Percentiles rank a stretch among this genome's conserved stretches.
Evolutionary conservation across 2,329 filamentous ascomycete genomes (phyloP).

Genomic region (Aureobasidium subglaciale): DNA sequence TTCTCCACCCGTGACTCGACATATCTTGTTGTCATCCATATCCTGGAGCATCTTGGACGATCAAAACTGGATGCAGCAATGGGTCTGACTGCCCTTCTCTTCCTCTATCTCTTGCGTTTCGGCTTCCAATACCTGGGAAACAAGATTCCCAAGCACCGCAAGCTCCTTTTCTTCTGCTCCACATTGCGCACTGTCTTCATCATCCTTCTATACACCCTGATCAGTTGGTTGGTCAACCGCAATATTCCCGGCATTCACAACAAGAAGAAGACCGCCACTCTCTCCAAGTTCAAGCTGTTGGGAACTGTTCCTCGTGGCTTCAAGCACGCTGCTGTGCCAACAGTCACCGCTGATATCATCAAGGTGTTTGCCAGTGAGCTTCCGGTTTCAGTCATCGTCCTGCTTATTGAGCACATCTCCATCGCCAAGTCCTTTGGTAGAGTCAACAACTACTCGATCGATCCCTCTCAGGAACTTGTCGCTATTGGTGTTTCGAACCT

Average conservation of each 20-base stretch:
- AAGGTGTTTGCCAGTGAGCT: constrained; percentile 62
- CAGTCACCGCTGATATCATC: constrained; percentile 59
- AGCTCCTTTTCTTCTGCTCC: constrained; percentile 80
- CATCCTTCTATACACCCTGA: constrained; percentile 83
- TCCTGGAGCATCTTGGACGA: constrained; percentile 61
- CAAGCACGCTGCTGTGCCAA: constrained; percentile 67
- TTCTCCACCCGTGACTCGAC: constrained; percentile 61
- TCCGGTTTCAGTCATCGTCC: constrained; percentile 83
- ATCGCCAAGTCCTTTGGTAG: constrained; percentile 96
- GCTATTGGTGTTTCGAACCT: constrained; percentile 89
- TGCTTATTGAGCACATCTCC: constrained; percentile 93
- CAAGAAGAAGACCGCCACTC: constrained; percentile 23
- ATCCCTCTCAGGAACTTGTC: constrained; percentile 92
- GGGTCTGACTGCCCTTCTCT: constrained; percentile 70
- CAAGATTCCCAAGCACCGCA: constrained; percentile 61
- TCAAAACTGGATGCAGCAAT: constrained; percentile 75
- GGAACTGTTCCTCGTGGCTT: constrained; percentile 79
- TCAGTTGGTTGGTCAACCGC: constrained; percentile 64
- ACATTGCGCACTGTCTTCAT: constrained; percentile 88
- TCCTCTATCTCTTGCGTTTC: constrained; percentile 70
- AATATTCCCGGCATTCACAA: constrained; percentile 54
- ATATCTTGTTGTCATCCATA: constrained; percentile 78
- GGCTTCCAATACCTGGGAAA: constrained; percentile 59
- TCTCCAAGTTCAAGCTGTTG: constrained; percentile 63
- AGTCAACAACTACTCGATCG: constrained; percentile 92